Conservation (phyloP, 1,284 basidiomycete species). For the Leucoagaricus sp. region DNA sequence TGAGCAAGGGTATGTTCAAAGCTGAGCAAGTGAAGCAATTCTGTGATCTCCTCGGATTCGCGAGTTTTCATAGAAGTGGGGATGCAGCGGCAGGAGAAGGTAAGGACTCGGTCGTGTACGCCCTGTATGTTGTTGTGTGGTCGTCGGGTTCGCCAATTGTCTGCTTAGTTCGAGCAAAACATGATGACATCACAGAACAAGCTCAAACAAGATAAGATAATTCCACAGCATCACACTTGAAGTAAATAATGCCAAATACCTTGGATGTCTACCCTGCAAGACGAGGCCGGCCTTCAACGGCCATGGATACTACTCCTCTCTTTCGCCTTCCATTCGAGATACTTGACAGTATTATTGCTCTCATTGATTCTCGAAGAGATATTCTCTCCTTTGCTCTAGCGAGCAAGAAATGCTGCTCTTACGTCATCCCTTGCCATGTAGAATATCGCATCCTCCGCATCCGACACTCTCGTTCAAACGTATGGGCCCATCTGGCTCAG, state of each 20-base stretch:
- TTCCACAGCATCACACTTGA: background rate
- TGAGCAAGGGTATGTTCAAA: no score
- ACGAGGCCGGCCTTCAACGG: background rate
- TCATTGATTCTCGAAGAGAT: slow-evolving; percentile 40
- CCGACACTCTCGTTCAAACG: slow-evolving; percentile 37
- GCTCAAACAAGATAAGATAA: background rate
- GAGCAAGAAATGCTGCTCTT: slow-evolving; percentile 33
- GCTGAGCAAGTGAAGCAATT: no score
- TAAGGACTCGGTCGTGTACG: background rate
- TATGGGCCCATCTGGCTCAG: slow-evolving; percentile 50
- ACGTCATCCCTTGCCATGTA: slow-evolving; percentile 46
- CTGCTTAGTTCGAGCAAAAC: background rate
- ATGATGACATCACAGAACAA: background rate
- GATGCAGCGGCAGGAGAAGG: no score
- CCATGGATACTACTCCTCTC: slow-evolving; percentile 19
- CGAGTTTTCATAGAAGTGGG: no score
- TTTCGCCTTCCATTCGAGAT: slow-evolving; percentile 39
- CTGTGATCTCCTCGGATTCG: no score
- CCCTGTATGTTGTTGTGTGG: background rate
- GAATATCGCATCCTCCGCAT: slow-evolving; percentile 49
- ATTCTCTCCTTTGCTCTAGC: slow-evolving; percentile 46
- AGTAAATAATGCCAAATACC: slow-evolving; percentile 8
- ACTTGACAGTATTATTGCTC: slow-evolving; percentile 44
- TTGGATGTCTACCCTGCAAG: background rate
- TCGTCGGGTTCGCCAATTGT: background rate